phyloP scores from a whole-genome alignment of 768 basidiomycete species.

The Hydnum rufescens region DNA sequence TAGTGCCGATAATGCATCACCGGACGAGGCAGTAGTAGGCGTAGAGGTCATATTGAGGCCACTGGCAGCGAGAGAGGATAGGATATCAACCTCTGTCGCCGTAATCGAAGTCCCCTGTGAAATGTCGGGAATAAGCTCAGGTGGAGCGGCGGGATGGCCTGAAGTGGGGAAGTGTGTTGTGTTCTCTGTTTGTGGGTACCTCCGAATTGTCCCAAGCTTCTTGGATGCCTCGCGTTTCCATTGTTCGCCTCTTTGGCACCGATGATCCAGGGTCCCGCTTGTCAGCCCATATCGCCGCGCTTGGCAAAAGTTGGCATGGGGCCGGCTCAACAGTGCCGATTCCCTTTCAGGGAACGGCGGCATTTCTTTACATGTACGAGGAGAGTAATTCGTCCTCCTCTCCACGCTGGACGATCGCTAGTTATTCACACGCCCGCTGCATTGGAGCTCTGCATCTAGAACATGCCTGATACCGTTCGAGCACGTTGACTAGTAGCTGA shows the following conservation, averaged over 20 bases:
- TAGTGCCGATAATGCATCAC: neutral
- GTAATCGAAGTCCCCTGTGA: neutral
- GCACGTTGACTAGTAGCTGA: constrained; percentile 76
- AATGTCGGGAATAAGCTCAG: neutral
- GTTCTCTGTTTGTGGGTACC: too few species aligned
- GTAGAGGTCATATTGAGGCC: constrained; percentile 51
- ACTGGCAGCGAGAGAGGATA: constrained; percentile 53
- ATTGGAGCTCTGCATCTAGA: constrained; percentile 91
- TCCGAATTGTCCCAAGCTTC: constrained; percentile 7
- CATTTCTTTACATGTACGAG: constrained; percentile 96
- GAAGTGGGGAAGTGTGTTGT: constrained; percentile 11
- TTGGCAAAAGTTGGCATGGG: constrained; percentile 90
- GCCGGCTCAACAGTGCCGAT: constrained; percentile 66
- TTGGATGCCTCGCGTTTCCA: constrained; percentile 44
- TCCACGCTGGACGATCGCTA: constrained; percentile 59
- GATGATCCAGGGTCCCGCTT: constrained; percentile 90
- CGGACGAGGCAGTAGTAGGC: constrained; percentile 7
- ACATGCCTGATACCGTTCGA: constrained; percentile 97
- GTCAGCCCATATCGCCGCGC: constrained; percentile 76
- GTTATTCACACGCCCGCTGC: constrained; percentile 96
- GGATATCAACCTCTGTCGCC: constrained; percentile 25
- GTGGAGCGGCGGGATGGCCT: constrained; percentile 14
- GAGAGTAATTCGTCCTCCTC: constrained; percentile 82
- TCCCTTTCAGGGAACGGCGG: constrained; percentile 94
- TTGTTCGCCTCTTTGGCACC: constrained; percentile 85